phyloP scores from a whole-genome alignment of 805 yeast genomes.

The Zygoascus ofunaensis region DNA sequence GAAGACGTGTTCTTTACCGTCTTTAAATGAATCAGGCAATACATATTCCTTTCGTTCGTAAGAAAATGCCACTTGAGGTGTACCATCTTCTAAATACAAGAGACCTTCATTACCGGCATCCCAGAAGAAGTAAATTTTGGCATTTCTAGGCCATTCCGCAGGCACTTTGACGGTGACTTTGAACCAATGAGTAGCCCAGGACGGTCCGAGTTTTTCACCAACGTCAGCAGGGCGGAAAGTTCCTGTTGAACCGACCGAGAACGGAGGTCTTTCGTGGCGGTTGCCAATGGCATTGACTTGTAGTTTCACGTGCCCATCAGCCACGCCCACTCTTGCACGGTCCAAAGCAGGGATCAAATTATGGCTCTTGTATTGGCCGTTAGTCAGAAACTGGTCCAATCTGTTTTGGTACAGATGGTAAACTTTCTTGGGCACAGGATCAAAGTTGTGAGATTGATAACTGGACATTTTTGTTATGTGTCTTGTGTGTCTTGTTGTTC shows the following conservation, averaged over 20 bases:
- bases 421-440: conserved; percentile 68
- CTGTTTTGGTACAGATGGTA: conserved; percentile 65
- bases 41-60: conserved; percentile 70
- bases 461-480: conserved; percentile 23
- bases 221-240: conserved; percentile 33
- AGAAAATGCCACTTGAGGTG: conserved; percentile 75
- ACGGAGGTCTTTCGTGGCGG: conserved; percentile 27
- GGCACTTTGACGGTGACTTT: conserved; percentile 58
- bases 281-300: conserved; percentile 68
- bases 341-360: conserved; percentile 50
- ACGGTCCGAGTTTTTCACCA: conserved; percentile 82
- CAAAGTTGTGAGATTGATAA: conserved; percentile 32
- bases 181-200: conserved; percentile 97
- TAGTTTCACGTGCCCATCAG: conserved; percentile 37
- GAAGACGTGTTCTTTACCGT: conserved; percentile 48
- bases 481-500: too few species aligned
- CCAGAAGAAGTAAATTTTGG: conserved; percentile 64
- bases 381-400: conserved; percentile 62
- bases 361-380: conserved; percentile 64
- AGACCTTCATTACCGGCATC: conserved; percentile 82
- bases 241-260: conserved; percentile 33
- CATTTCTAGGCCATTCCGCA: conserved; percentile 32
- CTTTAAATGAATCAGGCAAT: conserved; percentile 48
- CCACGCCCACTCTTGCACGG: conserved; percentile 22
- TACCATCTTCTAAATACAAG: conserved; percentile 59